phyloP scores from a whole-genome alignment of 1,284 basidiomycete species.

The Uromyces viciae-fabae region DNA sequence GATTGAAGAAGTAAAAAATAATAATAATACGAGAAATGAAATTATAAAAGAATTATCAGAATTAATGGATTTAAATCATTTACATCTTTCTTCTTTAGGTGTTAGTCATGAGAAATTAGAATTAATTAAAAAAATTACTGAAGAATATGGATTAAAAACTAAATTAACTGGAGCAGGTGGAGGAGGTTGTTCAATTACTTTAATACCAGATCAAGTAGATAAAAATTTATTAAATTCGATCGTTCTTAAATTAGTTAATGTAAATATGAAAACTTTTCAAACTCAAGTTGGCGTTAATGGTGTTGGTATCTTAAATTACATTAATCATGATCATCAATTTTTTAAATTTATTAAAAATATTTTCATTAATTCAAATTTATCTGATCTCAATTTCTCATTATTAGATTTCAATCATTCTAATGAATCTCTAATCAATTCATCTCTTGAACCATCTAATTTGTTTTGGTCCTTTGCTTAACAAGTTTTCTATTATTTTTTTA shows the following conservation, averaged over 20 bases:
- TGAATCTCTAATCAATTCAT: too few relatives aligned
- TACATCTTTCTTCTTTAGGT: slow-evolving; percentile 77
- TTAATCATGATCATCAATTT: slow-evolving; percentile 6
- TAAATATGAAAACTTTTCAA: slow-evolving; percentile 27
- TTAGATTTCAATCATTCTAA: too few relatives aligned
- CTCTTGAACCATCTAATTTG: too few relatives aligned
- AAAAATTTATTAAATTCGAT: background rate
- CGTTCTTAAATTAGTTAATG: background rate
- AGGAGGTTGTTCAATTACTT: slow-evolving; percentile 92
- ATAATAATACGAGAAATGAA: slow-evolving; percentile 65
- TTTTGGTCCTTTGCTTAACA: too few relatives aligned
- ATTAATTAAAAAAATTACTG: slow-evolving; percentile 69
- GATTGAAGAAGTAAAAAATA: slow-evolving; percentile 65
- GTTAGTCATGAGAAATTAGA: slow-evolving; percentile 89
- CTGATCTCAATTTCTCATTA: background rate
- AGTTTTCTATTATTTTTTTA: too few relatives aligned
- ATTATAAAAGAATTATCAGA: slow-evolving; percentile 57
- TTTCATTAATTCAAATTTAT: background rate
- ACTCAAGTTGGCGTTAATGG: slow-evolving; percentile 22
- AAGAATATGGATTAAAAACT: slow-evolving; percentile 66
- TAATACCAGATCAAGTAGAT: slow-evolving; percentile 79
- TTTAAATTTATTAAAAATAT: background rate
- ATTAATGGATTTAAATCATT: slow-evolving; percentile 84
- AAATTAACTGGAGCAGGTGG: slow-evolving; percentile 99
- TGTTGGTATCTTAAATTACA: slow-evolving; percentile 13